Percentiles rank a stretch among this genome's conserved stretches.
phyloP scores from a whole-genome alignment of 2,329 filamentous ascomycete species.

The Clonostachys rhizophaga region DNA sequence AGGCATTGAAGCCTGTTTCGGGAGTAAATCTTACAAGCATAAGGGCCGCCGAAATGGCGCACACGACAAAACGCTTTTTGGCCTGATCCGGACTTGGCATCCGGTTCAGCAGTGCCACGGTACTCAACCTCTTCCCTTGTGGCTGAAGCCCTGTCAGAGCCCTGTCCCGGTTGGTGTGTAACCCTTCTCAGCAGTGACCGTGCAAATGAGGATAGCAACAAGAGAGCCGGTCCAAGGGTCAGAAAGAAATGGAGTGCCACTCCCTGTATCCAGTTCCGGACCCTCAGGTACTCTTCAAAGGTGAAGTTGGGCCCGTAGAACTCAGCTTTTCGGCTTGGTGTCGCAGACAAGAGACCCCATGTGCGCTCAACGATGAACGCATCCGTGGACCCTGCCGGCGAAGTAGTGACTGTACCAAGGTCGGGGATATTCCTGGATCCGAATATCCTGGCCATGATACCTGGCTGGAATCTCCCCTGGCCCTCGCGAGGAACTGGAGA shows the following conservation, averaged over 20 bases:
- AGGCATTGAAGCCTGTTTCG: conserved; percentile 36
- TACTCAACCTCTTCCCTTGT: conserved; percentile 59
- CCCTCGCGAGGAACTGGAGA: conserved; percentile 46
- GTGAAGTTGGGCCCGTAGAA: conserved; percentile 59
- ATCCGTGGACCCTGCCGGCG: conserved; percentile 43
- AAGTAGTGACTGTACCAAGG: conserved; percentile 52
- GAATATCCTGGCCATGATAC: conserved; percentile 38
- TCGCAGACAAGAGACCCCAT: conserved; percentile 54
- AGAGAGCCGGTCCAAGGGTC: conserved; percentile 32
- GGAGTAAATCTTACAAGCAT: conserved; percentile 62
- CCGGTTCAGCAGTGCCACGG: conserved; percentile 59
- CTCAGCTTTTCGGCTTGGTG: conserved; percentile 34
- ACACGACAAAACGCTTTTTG: conserved; percentile 44
- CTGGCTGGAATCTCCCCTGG: conserved; percentile 7
- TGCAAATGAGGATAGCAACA: conserved; percentile 38
- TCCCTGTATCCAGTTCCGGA: conserved; percentile 43
- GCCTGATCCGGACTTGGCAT: conserved; percentile 29
- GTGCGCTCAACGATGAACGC: conserved; percentile 52
- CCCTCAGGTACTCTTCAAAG: conserved; percentile 48
- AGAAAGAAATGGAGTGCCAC: conserved; percentile 44
- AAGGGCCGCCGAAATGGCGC: conserved; percentile 30
- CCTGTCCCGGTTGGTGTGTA: conserved; percentile 50
- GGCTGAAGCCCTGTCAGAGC: conserved; percentile 44
- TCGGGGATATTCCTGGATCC: conserved; percentile 43
- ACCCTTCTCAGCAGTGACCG: conserved; percentile 35